Percentiles rank a stretch among this genome's conserved stretches.
These are phyloP conservation scores for Smallanthus sonchifolius DNA, from an alignment of 129 eudicot genomes.

Conservation along the genomic window DNA sequence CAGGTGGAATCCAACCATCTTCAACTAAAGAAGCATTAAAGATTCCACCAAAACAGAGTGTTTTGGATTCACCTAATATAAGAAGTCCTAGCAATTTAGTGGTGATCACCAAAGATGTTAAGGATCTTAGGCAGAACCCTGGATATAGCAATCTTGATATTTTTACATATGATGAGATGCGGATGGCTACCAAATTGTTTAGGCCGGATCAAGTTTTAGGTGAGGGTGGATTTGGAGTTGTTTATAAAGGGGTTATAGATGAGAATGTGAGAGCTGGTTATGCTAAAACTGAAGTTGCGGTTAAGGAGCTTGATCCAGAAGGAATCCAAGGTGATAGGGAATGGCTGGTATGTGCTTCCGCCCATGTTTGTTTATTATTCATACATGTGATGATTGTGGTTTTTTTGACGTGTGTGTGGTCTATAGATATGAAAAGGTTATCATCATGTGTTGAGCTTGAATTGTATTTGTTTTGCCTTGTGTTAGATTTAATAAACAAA, in stretches of 20 bases:
- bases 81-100: conserved; percentile 35
- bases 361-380: neutral
- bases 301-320: conserved; percentile 95
- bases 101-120: conserved; percentile 67
- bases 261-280: conserved; percentile 80
- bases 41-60: conserved; percentile 29
- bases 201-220: conserved; percentile 93
- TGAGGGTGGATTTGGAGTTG: conserved; percentile 97
- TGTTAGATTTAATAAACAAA: neutral
- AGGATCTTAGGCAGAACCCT: conserved; percentile 70
- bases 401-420: neutral
- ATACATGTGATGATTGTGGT: neutral
- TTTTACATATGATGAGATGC: conserved; percentile 91
- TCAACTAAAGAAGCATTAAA: conserved; percentile 36
- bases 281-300: conserved; percentile 67
- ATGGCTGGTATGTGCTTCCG: conserved; percentile 78
- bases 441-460: neutral
- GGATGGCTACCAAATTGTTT: conserved; percentile 74
- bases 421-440: neutral
- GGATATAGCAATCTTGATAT: conserved; percentile 89
- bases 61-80: conserved; percentile 26
- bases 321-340: conserved; percentile 98
- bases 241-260: conserved; percentile 86
- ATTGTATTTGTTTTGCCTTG: neutral
- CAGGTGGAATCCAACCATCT: conserved; percentile 27